phyloP scores from a whole-genome alignment of 2,329 filamentous ascomycete species.

The Coleophoma eucalyptorum region DNA sequence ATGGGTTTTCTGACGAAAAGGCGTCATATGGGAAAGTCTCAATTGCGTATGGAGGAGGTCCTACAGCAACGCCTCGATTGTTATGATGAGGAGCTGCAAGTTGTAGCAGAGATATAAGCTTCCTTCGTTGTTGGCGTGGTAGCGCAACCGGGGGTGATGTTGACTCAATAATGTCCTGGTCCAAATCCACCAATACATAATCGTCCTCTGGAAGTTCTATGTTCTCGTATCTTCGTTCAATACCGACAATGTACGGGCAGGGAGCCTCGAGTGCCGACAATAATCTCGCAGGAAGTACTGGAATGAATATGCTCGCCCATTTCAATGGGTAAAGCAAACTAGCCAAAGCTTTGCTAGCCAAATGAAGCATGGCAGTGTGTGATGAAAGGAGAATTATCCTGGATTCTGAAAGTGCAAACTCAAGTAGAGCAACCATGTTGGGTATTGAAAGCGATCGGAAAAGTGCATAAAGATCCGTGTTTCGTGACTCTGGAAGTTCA shows the following conservation, averaged over 20 bases:
- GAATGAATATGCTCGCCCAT: constrained; percentile 94
- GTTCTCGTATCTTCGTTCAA: constrained; percentile 86
- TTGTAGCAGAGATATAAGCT: constrained; percentile 84
- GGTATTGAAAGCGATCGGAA: constrained; percentile 87
- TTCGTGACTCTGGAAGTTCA: constrained; percentile 87
- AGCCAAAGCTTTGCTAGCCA: constrained; percentile 82
- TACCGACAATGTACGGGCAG: constrained; percentile 94
- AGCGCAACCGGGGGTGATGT: constrained; percentile 73
- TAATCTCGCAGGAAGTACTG: constrained; percentile 80
- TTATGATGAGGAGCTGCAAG: constrained; percentile 86
- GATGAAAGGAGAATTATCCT: constrained; percentile 95
- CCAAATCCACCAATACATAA: constrained; percentile 90
- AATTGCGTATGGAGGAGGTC: constrained; percentile 86
- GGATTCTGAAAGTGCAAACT: constrained; percentile 89
- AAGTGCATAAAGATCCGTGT: constrained; percentile 86
- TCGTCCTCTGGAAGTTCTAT: constrained; percentile 89
- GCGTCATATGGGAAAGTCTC: constrained; percentile 90
- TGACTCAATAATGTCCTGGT: constrained; percentile 85
- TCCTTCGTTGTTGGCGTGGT: constrained; percentile 84
- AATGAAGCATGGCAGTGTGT: constrained; percentile 92
- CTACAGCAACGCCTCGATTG: constrained; percentile 80
- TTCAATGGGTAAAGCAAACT: constrained; percentile 86
- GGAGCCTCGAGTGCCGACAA: constrained; percentile 90
- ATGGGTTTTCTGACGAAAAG: constrained; percentile 81
- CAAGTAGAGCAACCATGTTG: constrained; percentile 88